Evolutionary conservation across 73 alveolate genomes (phyloP), one percentile per base, ranked within the genome.

Genomic region (Durusdinium trenchii): DNA sequence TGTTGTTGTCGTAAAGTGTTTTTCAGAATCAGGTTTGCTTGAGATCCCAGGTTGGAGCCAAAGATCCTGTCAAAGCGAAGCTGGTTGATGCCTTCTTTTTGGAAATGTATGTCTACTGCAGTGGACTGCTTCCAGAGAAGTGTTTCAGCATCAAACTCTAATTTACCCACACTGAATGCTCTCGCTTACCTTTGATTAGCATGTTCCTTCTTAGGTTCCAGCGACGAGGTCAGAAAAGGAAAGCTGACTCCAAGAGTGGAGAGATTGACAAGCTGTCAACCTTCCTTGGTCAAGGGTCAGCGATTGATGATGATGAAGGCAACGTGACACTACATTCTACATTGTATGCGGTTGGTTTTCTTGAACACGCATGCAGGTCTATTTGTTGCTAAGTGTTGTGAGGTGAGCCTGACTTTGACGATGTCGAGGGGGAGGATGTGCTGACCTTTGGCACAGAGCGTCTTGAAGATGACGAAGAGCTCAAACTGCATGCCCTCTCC

Each of bases 401-500:
- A 60, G 3, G 30, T 57, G 23, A 57, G 23, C 23, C 12, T 16
- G 69, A 60, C 69, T 3, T 6, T 6, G 93, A 16, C 35, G 73
- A 50, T 9, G 93, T 12, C 35, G 75, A 48, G 6, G n/a, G n/a
- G n/a, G 75, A 54, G 64, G 20, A 48, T 10, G 35, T 10, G 28
- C 36, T 83, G 52, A 28, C 20, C n/a, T 83, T 30, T 83, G 93
- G 75, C 0, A 48, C 20, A 9, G 95, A 86, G 26, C 60, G 78
- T 1, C 61, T 86, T 12, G 95, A 86, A 32, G 95, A 86, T 45
- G 95, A 86, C n/a, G 78, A 86, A 47, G 95, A 86, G 26, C 82
- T 86, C 35, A 86, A 60, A 32, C 81, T 86, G 28, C 14, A 1
- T 28, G 81, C 81, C 4, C n/a, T 86, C 14, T 9, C 57, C 26